Evolutionary conservation across 2,329 filamentous ascomycete genomes (phyloP).

Genomic region (Myriosclerotinia curreyana): DNA sequence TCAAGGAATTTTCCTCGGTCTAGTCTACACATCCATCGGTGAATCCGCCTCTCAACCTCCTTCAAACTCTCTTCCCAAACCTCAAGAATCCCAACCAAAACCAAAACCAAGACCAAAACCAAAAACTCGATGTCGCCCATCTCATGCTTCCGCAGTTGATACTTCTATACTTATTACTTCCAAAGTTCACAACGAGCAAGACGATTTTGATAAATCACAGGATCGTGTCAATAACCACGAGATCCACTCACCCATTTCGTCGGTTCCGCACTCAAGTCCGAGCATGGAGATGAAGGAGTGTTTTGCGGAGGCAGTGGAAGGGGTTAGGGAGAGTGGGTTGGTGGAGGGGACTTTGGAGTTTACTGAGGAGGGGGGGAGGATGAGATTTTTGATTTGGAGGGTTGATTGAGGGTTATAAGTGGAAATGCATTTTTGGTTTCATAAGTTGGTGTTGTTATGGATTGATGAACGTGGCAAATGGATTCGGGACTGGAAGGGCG

Average conservation of each 20-base stretch:
- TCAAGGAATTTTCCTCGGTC: constrained; percentile 19
- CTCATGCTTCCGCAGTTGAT: neutral
- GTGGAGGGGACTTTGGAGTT: constrained; percentile 32
- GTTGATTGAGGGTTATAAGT: constrained; percentile 27
- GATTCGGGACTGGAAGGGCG: neutral
- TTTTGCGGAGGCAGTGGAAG: constrained; percentile 27
- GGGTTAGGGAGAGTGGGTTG: constrained; percentile 24
- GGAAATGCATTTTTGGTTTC: neutral
- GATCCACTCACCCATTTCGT: neutral
- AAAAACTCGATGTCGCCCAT: neutral
- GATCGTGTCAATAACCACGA: neutral
- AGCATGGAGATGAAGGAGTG: constrained; percentile 15
- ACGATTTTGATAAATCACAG: neutral
- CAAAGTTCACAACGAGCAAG: neutral
- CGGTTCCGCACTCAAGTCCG: neutral
- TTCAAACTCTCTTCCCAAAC: neutral
- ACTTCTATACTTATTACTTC: no score
- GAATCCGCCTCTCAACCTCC: neutral
- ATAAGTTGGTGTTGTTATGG: neutral
- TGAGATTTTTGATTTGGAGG: constrained; percentile 34
- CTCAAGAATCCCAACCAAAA: neutral
- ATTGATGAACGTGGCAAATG: neutral
- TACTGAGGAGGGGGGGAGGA: constrained; percentile 22
- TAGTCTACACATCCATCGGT: constrained; percentile 6
- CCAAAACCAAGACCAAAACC: neutral